Evolutionary conservation across 129 eudicot species (phyloP).

Genomic region (Flaveria ramosissima): DNA sequence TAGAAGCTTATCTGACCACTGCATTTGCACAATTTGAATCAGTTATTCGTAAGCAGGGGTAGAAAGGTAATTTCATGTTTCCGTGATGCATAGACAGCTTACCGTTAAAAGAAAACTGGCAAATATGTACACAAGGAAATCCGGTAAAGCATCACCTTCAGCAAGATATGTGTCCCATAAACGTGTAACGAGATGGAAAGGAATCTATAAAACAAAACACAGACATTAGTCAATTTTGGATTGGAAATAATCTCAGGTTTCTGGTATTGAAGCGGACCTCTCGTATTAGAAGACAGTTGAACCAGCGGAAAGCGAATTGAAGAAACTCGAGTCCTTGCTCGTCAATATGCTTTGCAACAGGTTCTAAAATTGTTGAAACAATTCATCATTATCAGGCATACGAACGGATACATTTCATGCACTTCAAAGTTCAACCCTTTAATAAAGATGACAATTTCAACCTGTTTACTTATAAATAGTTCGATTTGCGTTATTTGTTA

Average conservation of each 20-base stretch:
- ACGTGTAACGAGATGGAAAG: slow-evolving; percentile 90
- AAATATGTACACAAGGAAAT: slow-evolving; percentile 87
- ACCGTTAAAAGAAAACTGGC: slow-evolving; percentile 94
- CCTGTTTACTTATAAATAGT: not conserved
- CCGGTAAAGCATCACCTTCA: slow-evolving; percentile 96
- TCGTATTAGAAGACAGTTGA: slow-evolving; percentile 95
- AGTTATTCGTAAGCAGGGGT: not conserved
- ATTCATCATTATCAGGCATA: slow-evolving; percentile 6
- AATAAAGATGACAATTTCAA: not conserved
- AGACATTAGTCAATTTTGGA: slow-evolving; percentile 12
- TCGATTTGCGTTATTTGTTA: not conserved
- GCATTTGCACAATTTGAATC: slow-evolving; percentile 26
- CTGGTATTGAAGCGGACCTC: slow-evolving; percentile 57
- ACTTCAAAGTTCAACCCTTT: not conserved
- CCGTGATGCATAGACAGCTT: slow-evolving; percentile 21
- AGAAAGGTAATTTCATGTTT: slow-evolving; percentile 1
- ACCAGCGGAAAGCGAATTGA: slow-evolving; percentile 98
- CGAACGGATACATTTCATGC: not conserved
- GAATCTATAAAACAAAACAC: slow-evolving; percentile 54
- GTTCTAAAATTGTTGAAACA: slow-evolving; percentile 49
- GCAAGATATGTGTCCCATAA: slow-evolving; percentile 99
- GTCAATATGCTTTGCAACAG: slow-evolving; percentile 90
- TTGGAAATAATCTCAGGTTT: slow-evolving; percentile 4
- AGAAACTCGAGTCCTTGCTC: slow-evolving; percentile 99
- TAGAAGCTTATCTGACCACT: slow-evolving; percentile 92